phyloP scores from a whole-genome alignment of 2,329 filamentous ascomycete genomes.

The Aspergillus brasiliensis region DNA sequence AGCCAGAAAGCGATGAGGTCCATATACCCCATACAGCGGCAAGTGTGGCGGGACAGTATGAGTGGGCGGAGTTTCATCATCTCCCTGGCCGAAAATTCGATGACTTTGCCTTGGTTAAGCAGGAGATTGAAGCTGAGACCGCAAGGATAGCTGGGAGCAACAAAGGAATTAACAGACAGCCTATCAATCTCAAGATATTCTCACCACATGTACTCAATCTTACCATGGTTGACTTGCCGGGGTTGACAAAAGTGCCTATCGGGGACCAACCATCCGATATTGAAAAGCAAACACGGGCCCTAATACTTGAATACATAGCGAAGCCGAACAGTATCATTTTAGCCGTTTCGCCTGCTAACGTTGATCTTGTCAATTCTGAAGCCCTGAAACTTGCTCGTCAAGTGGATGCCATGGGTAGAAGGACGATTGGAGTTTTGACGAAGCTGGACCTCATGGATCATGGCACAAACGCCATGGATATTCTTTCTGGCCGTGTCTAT shows the following conservation, averaged over 20 bases:
- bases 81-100: conserved; percentile 85
- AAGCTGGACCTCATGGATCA: conserved; percentile 99
- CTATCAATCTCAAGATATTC: conserved; percentile 98
- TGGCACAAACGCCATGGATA: conserved; percentile 95
- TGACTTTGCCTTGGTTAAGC: conserved; percentile 89
- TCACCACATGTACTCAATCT: conserved; percentile 95
- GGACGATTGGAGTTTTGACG: conserved; percentile 95
- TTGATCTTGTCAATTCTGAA: conserved; percentile 98
- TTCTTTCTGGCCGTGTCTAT: conserved; percentile 95
- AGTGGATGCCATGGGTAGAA: conserved; percentile 89
- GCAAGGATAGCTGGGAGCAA: conserved; percentile 92
- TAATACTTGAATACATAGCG: conserved; percentile 97
- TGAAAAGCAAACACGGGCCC: conserved; percentile 94
- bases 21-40: conserved; percentile 76
- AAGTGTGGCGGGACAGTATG: conserved; percentile 65
- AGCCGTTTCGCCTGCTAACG: conserved; percentile 94
- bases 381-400: conserved; percentile 94
- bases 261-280: conserved; percentile 97
- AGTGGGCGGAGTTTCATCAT: conserved; percentile 97
- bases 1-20: conserved; percentile 64
- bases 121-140: conserved; percentile 97
- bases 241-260: conserved; percentile 96
- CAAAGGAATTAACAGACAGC: conserved; percentile 96
- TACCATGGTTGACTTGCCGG: conserved; percentile 92
- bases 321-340: conserved; percentile 99